Evolutionary conservation across 306 rosid genomes (phyloP), one percentile per base, ranked within the genome.

Genomic region (Lathyrus tuberosus): DNA sequence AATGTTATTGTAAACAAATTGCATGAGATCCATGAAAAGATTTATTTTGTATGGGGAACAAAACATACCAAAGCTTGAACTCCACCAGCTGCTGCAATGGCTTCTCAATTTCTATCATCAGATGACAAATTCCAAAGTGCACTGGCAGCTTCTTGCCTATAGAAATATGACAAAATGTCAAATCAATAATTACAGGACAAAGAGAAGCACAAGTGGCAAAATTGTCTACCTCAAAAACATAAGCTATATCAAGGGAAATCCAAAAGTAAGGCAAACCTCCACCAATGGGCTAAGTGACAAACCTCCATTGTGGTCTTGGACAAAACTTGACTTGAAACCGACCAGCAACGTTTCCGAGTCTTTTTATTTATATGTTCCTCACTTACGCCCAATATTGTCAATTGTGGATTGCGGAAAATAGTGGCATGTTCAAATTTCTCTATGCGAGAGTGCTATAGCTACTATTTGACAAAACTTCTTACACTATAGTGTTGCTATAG

Each of bases 101-200:
- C 92, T 76, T 95, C 99, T 76, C 99, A 85, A 78, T 95, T 95
- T 87, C 96, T 87, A 81, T 95, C 99, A 40, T 95, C 99, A 80
- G 91, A 95, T 28, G 99, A 95, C 73, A 95, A 83, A 82, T 95
- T 95, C 99, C 99, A 95, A 70, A 95, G 86, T 10, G 99, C 99
- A 58, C 99, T 97, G 56, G 99, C 99, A 47, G 99, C 99, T 83
- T 95, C 99, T 91, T 95, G 99, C 84, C 99, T 95, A 83, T 69
- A 48, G n/a, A 72, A 46, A 76, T 17, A 31, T 59, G 56, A 53
- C 35, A 67, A 11, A 53, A 17, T 46, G 31, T 18, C 49, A 63
- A 62, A 30, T 62, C 16, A 44, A 63, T 26, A 71, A 26, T 44
- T 38, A 24, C 37, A 44, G 65, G 49, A 47, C 72, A 74, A 65